Conservation (phyloP, 2,329 filamentous ascomycete genomes). For the Xylaria sp. region DNA sequence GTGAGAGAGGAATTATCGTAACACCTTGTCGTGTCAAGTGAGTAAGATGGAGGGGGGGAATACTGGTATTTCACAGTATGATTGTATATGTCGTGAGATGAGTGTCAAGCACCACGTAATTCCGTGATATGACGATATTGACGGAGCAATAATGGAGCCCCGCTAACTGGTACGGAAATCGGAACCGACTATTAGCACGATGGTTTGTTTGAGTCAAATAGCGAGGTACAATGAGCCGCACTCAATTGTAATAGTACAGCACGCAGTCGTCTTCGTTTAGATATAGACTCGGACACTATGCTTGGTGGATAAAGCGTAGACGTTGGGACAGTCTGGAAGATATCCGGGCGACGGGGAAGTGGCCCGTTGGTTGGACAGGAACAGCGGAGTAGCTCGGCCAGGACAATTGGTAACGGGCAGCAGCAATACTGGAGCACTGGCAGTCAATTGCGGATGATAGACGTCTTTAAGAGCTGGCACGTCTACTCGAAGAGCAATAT, state of each 20-base stretch:
- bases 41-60: slow-evolving; percentile 14
- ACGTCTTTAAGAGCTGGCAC: slow-evolving; percentile 7
- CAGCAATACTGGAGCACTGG: slow-evolving; percentile 13
- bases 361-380: background rate
- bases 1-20: background rate
- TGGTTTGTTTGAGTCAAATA: slow-evolving; percentile 32
- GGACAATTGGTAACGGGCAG: slow-evolving; percentile 16
- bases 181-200: slow-evolving; percentile 35
- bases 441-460: background rate
- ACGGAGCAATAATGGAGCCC: slow-evolving; percentile 41
- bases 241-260: slow-evolving; percentile 27
- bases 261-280: slow-evolving; percentile 12
- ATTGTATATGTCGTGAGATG: slow-evolving; percentile 42
- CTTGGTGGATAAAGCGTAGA: slow-evolving; percentile 30
- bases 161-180: slow-evolving; percentile 35
- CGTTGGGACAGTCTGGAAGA: slow-evolving; percentile 18
- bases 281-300: slow-evolving; percentile 14
- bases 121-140: slow-evolving; percentile 47
- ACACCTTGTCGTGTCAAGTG: slow-evolving; percentile 1
- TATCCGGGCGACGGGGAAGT: slow-evolving; percentile 25
- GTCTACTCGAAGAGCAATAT: background rate
- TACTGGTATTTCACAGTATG: slow-evolving; percentile 17
- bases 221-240: slow-evolving; percentile 24
- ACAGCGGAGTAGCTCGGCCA: slow-evolving; percentile 13
- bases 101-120: slow-evolving; percentile 41